These are phyloP conservation scores for Backusella morwellensis DNA, from an alignment of 192 early-diverging fungal species.

Conservation along the genomic window DNA sequence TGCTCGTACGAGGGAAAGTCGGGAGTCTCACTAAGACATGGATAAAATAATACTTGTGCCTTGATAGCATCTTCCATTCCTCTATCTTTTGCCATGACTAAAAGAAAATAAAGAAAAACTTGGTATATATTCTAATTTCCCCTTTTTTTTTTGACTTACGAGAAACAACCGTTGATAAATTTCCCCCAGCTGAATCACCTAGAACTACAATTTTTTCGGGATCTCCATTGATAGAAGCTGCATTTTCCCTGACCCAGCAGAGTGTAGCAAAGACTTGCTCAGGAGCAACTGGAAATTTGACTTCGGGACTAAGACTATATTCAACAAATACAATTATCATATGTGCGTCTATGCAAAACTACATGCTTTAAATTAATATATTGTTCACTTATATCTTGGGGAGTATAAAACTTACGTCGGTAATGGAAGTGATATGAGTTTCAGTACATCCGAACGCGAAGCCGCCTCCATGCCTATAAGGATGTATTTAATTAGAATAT, in stretches of 20 bases:
- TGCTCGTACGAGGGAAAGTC: neutral
- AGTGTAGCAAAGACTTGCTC: constrained; percentile 12
- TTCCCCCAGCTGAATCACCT: constrained; percentile 27
- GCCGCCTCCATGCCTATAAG: neutral
- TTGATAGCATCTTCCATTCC: neutral
- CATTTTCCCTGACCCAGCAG: constrained; percentile 1
- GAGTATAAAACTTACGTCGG: neutral
- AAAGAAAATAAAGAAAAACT: neutral
- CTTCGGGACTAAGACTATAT: constrained; percentile 15
- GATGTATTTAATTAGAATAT: neutral
- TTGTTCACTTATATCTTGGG: neutral
- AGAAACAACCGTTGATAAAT: neutral
- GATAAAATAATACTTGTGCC: constrained; percentile 17
- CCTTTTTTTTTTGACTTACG: neutral
- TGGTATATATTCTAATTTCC: too few species aligned
- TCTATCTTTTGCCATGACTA: constrained; percentile 6
- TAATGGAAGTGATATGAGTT: neutral
- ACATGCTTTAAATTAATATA: neutral
- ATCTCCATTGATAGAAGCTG: neutral
- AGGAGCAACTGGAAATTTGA: constrained; percentile 5
- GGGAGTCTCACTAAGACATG: neutral
- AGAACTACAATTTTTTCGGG: constrained; percentile 1
- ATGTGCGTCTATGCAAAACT: neutral
- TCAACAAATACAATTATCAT: constrained; percentile 17
- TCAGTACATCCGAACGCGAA: neutral